These are phyloP conservation scores for Pseudognaphalium luteoalbum DNA, from an alignment of 129 eudicot genomes.

Conservation along the genomic window DNA sequence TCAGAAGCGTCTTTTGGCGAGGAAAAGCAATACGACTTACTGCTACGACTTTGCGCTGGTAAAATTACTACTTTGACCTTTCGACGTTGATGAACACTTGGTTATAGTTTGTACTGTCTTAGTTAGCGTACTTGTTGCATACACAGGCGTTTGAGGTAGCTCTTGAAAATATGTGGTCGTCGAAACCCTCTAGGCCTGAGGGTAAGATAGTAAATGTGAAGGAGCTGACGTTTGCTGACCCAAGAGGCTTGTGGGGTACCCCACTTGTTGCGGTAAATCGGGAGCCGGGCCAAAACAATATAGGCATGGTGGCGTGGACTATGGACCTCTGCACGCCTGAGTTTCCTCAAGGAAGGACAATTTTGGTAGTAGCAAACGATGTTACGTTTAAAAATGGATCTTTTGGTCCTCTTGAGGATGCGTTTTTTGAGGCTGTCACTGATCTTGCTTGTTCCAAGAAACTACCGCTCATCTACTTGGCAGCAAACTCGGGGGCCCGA, in stretches of 20 bases:
- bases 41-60: constrained; percentile 98
- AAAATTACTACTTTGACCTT: constrained; percentile 19
- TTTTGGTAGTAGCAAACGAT: constrained; percentile 81
- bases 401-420: constrained; percentile 93
- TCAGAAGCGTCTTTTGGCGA: constrained; percentile 81
- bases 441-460: constrained; percentile 76
- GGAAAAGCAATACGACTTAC: constrained; percentile 94
- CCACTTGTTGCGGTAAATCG: constrained; percentile 67
- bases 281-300: constrained; percentile 76
- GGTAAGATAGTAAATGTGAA: constrained; percentile 57
- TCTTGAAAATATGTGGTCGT: constrained; percentile 68
- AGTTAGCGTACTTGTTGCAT: neutral
- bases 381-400: constrained; percentile 93
- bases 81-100: neutral
- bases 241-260: constrained; percentile 73
- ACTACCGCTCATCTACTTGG: constrained; percentile 86
- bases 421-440: constrained; percentile 89
- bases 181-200: constrained; percentile 43
- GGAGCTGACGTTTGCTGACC: constrained; percentile 73
- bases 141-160: constrained; percentile 89
- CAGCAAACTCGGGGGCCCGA: constrained; percentile 98
- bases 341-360: constrained; percentile 80
- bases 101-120: neutral
- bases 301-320: constrained; percentile 98
- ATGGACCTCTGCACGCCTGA: constrained; percentile 96